Conservation (phyloP, 768 basidiomycete genomes). For the Serpula lacrymans region DNA sequence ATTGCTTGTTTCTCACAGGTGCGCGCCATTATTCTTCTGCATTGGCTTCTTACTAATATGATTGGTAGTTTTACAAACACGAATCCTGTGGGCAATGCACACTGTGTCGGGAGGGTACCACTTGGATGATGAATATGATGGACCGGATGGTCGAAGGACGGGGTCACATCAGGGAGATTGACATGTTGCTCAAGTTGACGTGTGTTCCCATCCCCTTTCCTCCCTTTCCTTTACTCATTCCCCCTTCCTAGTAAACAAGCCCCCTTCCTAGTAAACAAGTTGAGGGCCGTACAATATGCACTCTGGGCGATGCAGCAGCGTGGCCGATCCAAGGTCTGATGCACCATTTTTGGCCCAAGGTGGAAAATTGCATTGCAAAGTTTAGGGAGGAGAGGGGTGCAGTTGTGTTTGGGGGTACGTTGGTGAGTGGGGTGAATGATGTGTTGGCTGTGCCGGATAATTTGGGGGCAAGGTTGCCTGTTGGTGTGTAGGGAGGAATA, state of each 20-base stretch:
- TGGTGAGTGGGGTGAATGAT: slow-evolving; percentile 67
- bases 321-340: slow-evolving; percentile 99
- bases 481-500: too few species aligned
- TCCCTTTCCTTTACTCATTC: not conserved
- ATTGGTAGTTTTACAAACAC: slow-evolving; percentile 87
- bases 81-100: slow-evolving; percentile 98
- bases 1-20: slow-evolving; percentile 91
- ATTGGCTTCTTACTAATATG: not conserved
- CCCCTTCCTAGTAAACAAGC: slow-evolving; percentile 10
- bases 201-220: slow-evolving; percentile 32
- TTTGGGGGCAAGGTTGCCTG: slow-evolving; percentile 49
- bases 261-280: slow-evolving; percentile 94
- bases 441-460: slow-evolving; percentile 72
- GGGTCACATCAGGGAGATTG: slow-evolving; percentile 90
- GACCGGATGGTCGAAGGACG: slow-evolving; percentile 91
- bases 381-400: slow-evolving; percentile 75
- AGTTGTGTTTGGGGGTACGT: slow-evolving; percentile 84
- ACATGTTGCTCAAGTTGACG: slow-evolving; percentile 97
- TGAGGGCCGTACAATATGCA: slow-evolving; percentile 95
- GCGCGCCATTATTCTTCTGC: slow-evolving; percentile 10
- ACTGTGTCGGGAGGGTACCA: slow-evolving; percentile 91
- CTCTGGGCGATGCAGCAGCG: slow-evolving; percentile 94
- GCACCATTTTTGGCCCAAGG: slow-evolving; percentile 95
- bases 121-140: slow-evolving; percentile 99
- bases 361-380: slow-evolving; percentile 80